Base-by-base conservation (phyloP, 371 early-diverging fungal species). In the Actinomortierella ambigua region DNA sequence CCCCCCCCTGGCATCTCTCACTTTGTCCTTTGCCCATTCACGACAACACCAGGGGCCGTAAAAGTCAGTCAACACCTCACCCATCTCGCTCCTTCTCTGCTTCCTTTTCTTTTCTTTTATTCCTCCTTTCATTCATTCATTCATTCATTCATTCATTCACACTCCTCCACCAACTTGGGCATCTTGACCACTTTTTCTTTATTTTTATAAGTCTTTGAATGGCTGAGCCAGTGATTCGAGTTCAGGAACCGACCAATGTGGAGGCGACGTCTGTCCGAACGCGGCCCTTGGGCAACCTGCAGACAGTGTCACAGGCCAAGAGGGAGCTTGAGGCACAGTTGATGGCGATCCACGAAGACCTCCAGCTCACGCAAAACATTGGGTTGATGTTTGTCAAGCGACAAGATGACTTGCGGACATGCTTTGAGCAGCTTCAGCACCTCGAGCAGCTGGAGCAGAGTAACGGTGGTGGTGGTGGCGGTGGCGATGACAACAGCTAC, bases 361-460 rank as follows among this genome's bases (percentile, higher is more conserved):
- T 73, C 17, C 73, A 73, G 41, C 28, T 73, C 50, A 66, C 67
- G 11, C 73, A 73, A 50, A 66, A 59, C 8, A 73, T 73, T 34
- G 73, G 73, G 3, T 41, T 73, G n/a, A 18, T 73, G 24, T 73
- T 73, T 50, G 63, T 73, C 22, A 73, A 73, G 61, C 73, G 73
- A 5, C 59, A 73, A 41, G 67, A 66, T 18, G 73, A 73, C 9
- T 60, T 73, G 53, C 65, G 66, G 61, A 63, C 24, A 44, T 66
- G 57, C 41, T 66, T 56, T 53, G 67, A 66, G 17, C 66, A 65
- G 26, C 52, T 73, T 26, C 58, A 71, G 18, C 62, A 58, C 9
- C 47, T 70, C 20, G 58, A 62, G 6, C 59, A 49, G 15, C 57
- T 46, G 49, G 59, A 71, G 47, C 26, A 49, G 26, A 52, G 47